Conservation (phyloP, 352 stramenopile species). For the Globisporangium sylvaticum region DNA sequence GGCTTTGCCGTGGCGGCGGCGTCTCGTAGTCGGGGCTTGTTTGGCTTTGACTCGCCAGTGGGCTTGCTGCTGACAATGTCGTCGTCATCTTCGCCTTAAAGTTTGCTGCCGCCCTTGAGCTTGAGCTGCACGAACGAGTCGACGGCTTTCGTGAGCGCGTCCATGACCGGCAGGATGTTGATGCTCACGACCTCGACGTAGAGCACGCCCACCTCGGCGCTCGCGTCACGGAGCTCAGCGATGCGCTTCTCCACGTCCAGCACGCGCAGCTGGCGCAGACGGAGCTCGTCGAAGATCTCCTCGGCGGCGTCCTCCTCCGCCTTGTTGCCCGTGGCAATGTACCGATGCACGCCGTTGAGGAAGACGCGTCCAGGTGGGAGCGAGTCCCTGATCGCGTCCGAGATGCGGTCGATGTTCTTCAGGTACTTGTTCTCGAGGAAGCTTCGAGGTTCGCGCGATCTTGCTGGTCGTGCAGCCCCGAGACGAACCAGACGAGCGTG, state of each 20-base stretch:
- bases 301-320: constrained; percentile 63
- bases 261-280: constrained; percentile 28
- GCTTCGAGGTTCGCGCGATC: constrained; percentile 30
- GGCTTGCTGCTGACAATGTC: background rate
- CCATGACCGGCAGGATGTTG: constrained; percentile 65
- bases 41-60: background rate
- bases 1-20: constrained; percentile 1
- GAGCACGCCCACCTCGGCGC: constrained; percentile 33
- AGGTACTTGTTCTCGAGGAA: constrained; percentile 68
- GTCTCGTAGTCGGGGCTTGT: background rate
- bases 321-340: constrained; percentile 67
- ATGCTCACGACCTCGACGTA: constrained; percentile 55
- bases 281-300: constrained; percentile 63
- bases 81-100: background rate
- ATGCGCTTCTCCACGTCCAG: constrained; percentile 44
- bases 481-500: constrained; percentile 23
- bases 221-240: constrained; percentile 20
- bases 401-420: constrained; percentile 35
- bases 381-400: constrained; percentile 22
- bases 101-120: constrained; percentile 20
- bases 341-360: constrained; percentile 66
- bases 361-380: constrained; percentile 53
- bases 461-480: constrained; percentile 27
- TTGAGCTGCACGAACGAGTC: constrained; percentile 56
- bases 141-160: constrained; percentile 44